A percentile compares a stretch with the other conserved stretches of the same genome.
phyloP scores from a whole-genome alignment of 768 basidiomycete species.

The Mrakia frigida region DNA sequence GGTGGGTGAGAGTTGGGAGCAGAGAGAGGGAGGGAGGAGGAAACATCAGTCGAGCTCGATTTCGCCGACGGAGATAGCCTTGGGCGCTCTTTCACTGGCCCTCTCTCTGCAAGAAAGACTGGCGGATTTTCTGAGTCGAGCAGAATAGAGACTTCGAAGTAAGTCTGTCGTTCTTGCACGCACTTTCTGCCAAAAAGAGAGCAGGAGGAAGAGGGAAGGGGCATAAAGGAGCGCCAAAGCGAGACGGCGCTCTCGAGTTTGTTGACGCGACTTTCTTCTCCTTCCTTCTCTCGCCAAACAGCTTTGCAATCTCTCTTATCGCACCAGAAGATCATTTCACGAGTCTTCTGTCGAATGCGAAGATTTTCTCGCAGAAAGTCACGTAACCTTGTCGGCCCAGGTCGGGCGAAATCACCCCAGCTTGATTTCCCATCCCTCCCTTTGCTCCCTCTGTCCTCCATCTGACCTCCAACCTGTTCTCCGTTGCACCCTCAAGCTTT shows the following conservation, averaged over 20 bases:
- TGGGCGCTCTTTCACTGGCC: background rate
- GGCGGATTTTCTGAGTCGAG: no score
- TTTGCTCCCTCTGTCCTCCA: background rate
- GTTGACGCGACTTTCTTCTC: background rate
- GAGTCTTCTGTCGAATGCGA: no score
- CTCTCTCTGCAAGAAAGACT: no score
- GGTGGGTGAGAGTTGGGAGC: background rate
- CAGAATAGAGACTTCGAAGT: no score
- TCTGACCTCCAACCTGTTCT: background rate
- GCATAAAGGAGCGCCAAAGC: no score
- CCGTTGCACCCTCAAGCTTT: background rate
- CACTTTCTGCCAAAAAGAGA: background rate
- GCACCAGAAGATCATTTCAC: no score
- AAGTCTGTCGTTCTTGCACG: no score
- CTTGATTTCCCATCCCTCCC: background rate
- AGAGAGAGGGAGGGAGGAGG: background rate
- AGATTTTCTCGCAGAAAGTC: no score
- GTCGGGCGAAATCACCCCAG: no score
- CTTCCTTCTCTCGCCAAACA: background rate
- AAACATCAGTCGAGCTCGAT: background rate
- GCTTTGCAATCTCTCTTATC: background rate
- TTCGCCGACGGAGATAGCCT: background rate
- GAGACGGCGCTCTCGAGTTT: background rate
- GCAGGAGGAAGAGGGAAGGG: background rate
- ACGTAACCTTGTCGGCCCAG: no score